Percentiles rank a stretch among this genome's conserved stretches.
phyloP scores from a whole-genome alignment of 495 filamentous ascomycete genomes.

The Massariosphaeria phaeospora region DNA sequence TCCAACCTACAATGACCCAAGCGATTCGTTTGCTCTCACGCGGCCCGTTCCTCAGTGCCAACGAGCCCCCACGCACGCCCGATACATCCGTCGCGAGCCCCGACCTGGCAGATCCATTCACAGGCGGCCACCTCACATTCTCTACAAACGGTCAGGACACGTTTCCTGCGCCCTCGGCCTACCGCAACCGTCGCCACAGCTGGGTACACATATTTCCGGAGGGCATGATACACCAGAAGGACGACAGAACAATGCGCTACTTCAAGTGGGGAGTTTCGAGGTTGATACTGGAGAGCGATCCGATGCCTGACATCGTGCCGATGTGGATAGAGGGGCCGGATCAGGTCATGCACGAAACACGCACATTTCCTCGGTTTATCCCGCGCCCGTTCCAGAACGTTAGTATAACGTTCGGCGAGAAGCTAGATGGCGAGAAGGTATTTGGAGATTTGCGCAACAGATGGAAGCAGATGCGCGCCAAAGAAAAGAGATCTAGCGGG shows the following conservation, averaged over 20 bases:
- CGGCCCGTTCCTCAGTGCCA: slow-evolving; percentile 47
- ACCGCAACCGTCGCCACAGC: slow-evolving; percentile 51
- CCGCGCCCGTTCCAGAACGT: slow-evolving; percentile 69
- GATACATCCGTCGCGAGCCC: slow-evolving; percentile 46
- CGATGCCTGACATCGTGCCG: slow-evolving; percentile 78
- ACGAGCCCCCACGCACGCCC: slow-evolving; percentile 35
- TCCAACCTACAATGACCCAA: slow-evolving; percentile 83
- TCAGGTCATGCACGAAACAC: slow-evolving; percentile 74
- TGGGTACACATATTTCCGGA: slow-evolving; percentile 98
- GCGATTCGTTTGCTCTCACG: slow-evolving; percentile 76
- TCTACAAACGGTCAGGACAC: slow-evolving; percentile 56
- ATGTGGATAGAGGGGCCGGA: slow-evolving; percentile 91
- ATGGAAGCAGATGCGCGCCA: slow-evolving; percentile 60
- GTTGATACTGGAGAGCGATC: slow-evolving; percentile 79
- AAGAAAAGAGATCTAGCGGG: slow-evolving; percentile 35
- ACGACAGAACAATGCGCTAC: slow-evolving; percentile 75
- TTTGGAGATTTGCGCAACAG: slow-evolving; percentile 64
- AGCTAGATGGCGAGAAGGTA: slow-evolving; percentile 52
- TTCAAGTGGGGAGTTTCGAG: slow-evolving; percentile 96
- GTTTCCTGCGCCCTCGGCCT: slow-evolving; percentile 55
- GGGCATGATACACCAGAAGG: slow-evolving; percentile 85
- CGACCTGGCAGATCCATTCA: slow-evolving; percentile 56
- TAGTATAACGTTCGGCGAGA: slow-evolving; percentile 68
- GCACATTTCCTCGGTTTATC: slow-evolving; percentile 72
- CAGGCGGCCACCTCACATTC: slow-evolving; percentile 57